Conservation (phyloP, 140 eudicot species). For the Stevia rebaudiana region DNA sequence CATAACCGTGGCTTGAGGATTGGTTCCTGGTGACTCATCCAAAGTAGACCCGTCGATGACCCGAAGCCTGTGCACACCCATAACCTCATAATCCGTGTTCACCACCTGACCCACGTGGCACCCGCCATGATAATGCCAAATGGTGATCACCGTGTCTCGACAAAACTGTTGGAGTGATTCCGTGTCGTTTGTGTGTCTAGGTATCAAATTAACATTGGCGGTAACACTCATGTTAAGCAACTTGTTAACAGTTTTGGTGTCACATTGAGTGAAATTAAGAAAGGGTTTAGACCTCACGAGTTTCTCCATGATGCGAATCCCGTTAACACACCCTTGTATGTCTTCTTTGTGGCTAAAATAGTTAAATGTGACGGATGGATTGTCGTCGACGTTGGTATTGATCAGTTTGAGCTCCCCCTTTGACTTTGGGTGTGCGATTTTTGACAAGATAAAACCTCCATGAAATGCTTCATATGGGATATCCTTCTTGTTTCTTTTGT, state of each 20-base stretch:
- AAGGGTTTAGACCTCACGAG: constrained; percentile 50
- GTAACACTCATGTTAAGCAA: constrained; percentile 68
- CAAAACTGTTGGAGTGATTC: constrained; percentile 54
- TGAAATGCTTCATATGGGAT: constrained; percentile 78
- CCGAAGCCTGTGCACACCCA: constrained; percentile 46
- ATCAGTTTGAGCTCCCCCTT: constrained; percentile 53
- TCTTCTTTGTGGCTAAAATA: constrained; percentile 79
- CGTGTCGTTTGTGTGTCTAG: constrained; percentile 67
- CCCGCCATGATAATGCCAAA: constrained; percentile 69
- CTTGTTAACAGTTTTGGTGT: constrained; percentile 33
- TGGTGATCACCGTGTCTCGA: constrained; percentile 53
- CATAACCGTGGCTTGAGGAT: constrained; percentile 63
- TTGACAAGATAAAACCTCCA: constrained; percentile 79
- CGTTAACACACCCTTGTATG: constrained; percentile 52
- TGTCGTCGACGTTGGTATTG: constrained; percentile 64
- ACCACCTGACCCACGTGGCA: constrained; percentile 68
- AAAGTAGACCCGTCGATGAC: constrained; percentile 54
- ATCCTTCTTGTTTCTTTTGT: constrained; percentile 45
- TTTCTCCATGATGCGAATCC: constrained; percentile 59
- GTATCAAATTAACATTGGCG: constrained; percentile 72
- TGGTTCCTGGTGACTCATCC: constrained; percentile 44
- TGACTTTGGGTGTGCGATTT: constrained; percentile 64
- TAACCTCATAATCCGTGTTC: constrained; percentile 33
- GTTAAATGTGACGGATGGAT: constrained; percentile 73
- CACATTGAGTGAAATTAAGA: constrained; percentile 39